Percentiles rank a stretch among this genome's conserved stretches.
Evolutionary conservation across 345 rosid genomes (phyloP).

Genomic region (Euclidium syriacum): DNA sequence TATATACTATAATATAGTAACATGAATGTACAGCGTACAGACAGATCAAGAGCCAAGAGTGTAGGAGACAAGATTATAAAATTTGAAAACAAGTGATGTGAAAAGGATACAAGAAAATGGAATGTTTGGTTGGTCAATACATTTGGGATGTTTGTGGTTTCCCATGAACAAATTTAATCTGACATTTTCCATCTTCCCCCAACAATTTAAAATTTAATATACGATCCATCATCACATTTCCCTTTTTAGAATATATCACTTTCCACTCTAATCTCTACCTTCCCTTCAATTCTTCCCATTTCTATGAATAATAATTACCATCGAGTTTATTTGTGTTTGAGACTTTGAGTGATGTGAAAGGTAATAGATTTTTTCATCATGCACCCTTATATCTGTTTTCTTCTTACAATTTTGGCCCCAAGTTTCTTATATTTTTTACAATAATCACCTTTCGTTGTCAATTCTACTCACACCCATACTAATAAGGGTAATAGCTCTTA

Average conservation of each 20-base stretch:
- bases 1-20: neutral
- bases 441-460: neutral
- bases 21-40: conserved; percentile 6
- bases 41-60: conserved; percentile 28
- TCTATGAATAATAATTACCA: conserved; percentile 13
- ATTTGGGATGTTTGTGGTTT: conserved; percentile 35
- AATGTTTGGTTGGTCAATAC: conserved; percentile 32
- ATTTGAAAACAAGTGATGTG: conserved; percentile 18
- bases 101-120: conserved; percentile 29
- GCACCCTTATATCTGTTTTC: neutral
- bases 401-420: neutral
- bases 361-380: neutral
- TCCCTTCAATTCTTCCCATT: conserved; percentile 24
- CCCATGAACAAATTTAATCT: conserved; percentile 27
- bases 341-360: conserved; percentile 33
- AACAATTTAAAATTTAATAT: conserved; percentile 2
- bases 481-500: neutral
- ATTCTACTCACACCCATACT: conserved; percentile 1
- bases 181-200: conserved; percentile 28
- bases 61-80: conserved; percentile 26
- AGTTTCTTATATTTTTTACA: neutral
- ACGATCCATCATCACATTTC: conserved; percentile 26
- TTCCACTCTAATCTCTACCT: conserved; percentile 21
- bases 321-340: conserved; percentile 14
- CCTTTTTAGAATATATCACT: conserved; percentile 25